Evolutionary conservation across 192 early-diverging fungal genomes (phyloP).

Genomic region (Spinellus fusiger): DNA sequence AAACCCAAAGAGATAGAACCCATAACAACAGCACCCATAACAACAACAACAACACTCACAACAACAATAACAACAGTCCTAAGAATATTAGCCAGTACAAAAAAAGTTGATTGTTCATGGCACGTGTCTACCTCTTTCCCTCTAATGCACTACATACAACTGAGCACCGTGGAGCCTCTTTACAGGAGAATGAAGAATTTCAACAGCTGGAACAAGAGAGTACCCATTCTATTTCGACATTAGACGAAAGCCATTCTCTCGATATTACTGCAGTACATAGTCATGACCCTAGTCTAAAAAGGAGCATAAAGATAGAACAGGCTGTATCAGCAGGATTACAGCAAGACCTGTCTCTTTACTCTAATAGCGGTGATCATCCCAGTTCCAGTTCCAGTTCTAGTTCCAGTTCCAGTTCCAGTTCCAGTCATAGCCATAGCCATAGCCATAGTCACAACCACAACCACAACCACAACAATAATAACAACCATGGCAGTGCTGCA

Average conservation of each 20-base stretch:
- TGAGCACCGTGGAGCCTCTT: neutral
- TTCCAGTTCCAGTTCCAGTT: no score
- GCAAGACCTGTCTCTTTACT: neutral
- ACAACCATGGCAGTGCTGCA: neutral
- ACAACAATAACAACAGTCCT: neutral
- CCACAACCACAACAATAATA: neutral
- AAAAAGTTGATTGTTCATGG: no score
- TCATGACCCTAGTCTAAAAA: neutral
- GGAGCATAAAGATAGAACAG: conserved; percentile 2
- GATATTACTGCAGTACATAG: conserved; percentile 13
- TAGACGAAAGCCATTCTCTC: conserved; percentile 12
- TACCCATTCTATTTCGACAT: neutral
- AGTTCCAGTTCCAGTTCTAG: no score
- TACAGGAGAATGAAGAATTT: neutral
- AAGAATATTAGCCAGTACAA: neutral
- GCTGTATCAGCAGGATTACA: no score
- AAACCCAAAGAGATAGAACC: neutral
- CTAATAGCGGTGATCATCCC: no score
- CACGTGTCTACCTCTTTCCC: conserved; percentile 22
- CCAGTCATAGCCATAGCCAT: no score
- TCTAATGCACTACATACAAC: conserved; percentile 1
- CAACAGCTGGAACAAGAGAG: neutral
- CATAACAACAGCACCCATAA: neutral
- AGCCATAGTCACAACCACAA: neutral
- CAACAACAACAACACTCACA: neutral